These are phyloP conservation scores for Cryptococcus sp. DNA, from an alignment of 1,284 basidiomycete species.

Conservation along the genomic window DNA sequence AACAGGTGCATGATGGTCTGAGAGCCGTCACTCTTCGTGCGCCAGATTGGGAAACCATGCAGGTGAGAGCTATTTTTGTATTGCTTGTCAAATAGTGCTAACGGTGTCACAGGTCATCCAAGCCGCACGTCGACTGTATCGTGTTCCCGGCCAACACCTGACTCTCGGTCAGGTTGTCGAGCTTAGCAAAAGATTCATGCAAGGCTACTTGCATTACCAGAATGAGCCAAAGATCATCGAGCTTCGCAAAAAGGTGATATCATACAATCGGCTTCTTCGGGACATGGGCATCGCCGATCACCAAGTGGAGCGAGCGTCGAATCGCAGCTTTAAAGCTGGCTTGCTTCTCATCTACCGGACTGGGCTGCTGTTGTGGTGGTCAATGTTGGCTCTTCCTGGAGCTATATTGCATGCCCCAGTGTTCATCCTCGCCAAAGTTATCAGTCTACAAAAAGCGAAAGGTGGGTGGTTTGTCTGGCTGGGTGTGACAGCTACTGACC, in stretches of 20 bases:
- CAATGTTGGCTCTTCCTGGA: conserved; percentile 84
- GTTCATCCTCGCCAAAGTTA: conserved; percentile 87
- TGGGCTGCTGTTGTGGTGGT: conserved; percentile 79
- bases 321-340: conserved; percentile 82
- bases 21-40: conserved; percentile 96
- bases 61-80: conserved; percentile 61
- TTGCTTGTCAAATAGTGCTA: background rate
- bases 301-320: conserved; percentile 83
- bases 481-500: conserved; percentile 1
- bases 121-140: conserved; percentile 91
- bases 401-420: conserved; percentile 94
- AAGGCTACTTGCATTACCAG: conserved; percentile 91
- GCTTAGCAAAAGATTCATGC: conserved; percentile 89
- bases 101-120: conserved; percentile 71
- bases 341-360: conserved; percentile 83
- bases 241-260: conserved; percentile 79
- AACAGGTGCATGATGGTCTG: conserved; percentile 91
- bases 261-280: conserved; percentile 87
- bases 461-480: conserved; percentile 55
- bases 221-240: conserved; percentile 88
- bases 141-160: conserved; percentile 90
- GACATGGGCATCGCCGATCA: conserved; percentile 98
- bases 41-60: conserved; percentile 96
- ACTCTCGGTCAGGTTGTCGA: conserved; percentile 97
- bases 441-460: conserved; percentile 88